Evolutionary conservation across 768 basidiomycete species (phyloP).

Genomic region (Pleurotus tuoliensis): DNA sequence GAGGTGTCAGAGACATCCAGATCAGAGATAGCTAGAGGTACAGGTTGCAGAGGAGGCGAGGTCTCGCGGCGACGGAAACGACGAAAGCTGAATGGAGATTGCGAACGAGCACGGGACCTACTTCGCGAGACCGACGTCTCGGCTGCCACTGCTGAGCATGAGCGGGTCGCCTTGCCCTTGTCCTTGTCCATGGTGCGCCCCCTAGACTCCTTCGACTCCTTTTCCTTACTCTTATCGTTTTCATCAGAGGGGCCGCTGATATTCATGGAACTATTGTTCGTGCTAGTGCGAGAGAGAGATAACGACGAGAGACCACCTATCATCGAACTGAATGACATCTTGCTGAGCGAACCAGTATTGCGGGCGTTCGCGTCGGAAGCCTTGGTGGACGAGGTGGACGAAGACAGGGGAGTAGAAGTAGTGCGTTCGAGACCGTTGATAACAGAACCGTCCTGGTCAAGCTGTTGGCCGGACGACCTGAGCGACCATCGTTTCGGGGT

Average conservation of each 20-base stretch:
- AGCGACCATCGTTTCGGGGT: conserved; percentile 31
- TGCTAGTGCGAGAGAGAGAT: conserved; percentile 52
- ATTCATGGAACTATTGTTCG: conserved; percentile 29
- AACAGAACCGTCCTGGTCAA: conserved; percentile 43
- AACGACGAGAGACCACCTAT: conserved; percentile 68
- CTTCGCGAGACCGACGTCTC: conserved; percentile 42
- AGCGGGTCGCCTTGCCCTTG: conserved; percentile 40
- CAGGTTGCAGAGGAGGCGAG: conserved; percentile 53
- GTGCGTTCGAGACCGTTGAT: conserved; percentile 51
- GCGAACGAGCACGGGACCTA: conserved; percentile 61
- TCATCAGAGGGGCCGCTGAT: conserved; percentile 20
- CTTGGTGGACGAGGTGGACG: conserved; percentile 20
- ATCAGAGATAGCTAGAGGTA: conserved; percentile 60
- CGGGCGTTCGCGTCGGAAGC: conserved; percentile 32
- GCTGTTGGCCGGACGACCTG: conserved; percentile 33
- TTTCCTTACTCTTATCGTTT: conserved; percentile 35
- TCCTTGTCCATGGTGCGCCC: conserved; percentile 49
- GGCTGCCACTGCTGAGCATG: conserved; percentile 44
- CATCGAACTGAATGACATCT: conserved; percentile 64
- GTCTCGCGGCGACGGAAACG: conserved; percentile 57
- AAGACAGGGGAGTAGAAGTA: conserved; percentile 21
- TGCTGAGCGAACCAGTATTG: conserved; percentile 51
- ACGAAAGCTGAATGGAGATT: conserved; percentile 78
- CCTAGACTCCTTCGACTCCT: conserved; percentile 30
- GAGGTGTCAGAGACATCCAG: conserved; percentile 55